A percentile compares a stretch with the other conserved stretches of the same genome.
Conservation (phyloP, 139 green algal genomes). For the Nannochloris sp. region DNA sequence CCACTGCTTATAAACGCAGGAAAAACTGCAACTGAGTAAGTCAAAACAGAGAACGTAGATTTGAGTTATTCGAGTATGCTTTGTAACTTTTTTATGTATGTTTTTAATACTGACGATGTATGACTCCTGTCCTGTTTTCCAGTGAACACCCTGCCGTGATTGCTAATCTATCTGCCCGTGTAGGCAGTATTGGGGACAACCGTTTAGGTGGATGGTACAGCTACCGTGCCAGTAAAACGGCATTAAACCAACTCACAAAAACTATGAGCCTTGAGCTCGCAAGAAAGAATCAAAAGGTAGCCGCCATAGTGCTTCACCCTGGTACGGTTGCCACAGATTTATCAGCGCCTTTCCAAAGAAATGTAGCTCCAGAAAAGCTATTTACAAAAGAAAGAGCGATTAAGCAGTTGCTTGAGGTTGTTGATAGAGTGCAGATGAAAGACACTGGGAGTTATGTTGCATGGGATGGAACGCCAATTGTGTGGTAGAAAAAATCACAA, state of each 20-base stretch:
- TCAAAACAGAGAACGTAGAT: not conserved
- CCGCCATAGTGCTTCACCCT: slow-evolving; percentile 68
- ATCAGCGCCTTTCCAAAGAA: slow-evolving; percentile 64
- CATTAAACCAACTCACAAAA: slow-evolving; percentile 78
- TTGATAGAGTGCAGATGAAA: slow-evolving; percentile 33
- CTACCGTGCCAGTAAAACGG: slow-evolving; percentile 66
- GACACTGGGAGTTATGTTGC: slow-evolving; percentile 61
- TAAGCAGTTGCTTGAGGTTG: slow-evolving; percentile 58
- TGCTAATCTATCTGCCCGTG: slow-evolving; percentile 66
- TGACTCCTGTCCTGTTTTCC: not conserved
- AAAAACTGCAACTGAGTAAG: not conserved
- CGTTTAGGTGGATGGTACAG: slow-evolving; percentile 76
- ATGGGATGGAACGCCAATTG: slow-evolving; percentile 60
- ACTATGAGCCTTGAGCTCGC: slow-evolving; percentile 60
- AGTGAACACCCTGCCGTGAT: slow-evolving; percentile 48
- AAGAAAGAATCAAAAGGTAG: slow-evolving; percentile 42
- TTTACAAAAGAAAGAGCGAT: slow-evolving; percentile 55
- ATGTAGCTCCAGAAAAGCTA: slow-evolving; percentile 65
- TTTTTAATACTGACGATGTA: not conserved
- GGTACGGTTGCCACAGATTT: slow-evolving; percentile 77
- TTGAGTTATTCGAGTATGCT: not conserved
- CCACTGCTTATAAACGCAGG: slow-evolving; percentile 31
- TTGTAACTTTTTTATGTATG: not conserved
- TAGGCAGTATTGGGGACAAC: slow-evolving; percentile 70
- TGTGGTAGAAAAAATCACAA: slow-evolving; percentile 40